Evolutionary conservation across 1,284 basidiomycete species (phyloP).

Genomic region (Boletus sp.): DNA sequence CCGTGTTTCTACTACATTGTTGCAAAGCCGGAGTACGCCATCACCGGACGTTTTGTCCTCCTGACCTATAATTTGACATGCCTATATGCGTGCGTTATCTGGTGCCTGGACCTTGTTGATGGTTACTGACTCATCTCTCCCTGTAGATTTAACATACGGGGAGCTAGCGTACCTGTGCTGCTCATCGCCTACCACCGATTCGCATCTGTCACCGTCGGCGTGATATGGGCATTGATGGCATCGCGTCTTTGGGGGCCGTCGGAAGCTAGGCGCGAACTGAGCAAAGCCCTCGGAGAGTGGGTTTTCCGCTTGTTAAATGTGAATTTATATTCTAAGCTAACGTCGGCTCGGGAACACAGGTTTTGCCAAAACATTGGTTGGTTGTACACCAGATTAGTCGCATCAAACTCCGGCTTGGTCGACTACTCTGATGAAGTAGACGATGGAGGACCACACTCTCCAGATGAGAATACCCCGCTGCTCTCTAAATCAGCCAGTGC

Average conservation of each 20-base stretch:
- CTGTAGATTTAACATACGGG: constrained; percentile 78
- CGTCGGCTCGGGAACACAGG: constrained; percentile 35
- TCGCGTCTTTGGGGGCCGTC: constrained; percentile 94
- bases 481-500: constrained; percentile 37
- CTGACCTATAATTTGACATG: constrained; percentile 90
- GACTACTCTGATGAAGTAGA: constrained; percentile 36
- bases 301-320: constrained; percentile 20
- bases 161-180: constrained; percentile 64
- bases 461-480: constrained; percentile 36
- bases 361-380: constrained; percentile 81
- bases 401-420: constrained; percentile 65
- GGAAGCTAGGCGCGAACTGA: constrained; percentile 85
- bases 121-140: constrained; percentile 2
- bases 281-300: constrained; percentile 82
- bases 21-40: constrained; percentile 72
- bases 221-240: constrained; percentile 85
- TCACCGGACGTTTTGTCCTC: constrained; percentile 84
- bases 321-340: neutral
- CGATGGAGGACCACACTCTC: constrained; percentile 13
- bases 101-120: neutral
- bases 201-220: constrained; percentile 80
- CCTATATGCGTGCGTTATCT: constrained; percentile 64
- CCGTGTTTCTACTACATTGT: constrained; percentile 94
- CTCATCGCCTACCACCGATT: constrained; percentile 77
- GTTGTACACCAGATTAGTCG: constrained; percentile 78